Conservation (phyloP, 164 flowering plant genomes). For the Vitis rotundifolia region DNA sequence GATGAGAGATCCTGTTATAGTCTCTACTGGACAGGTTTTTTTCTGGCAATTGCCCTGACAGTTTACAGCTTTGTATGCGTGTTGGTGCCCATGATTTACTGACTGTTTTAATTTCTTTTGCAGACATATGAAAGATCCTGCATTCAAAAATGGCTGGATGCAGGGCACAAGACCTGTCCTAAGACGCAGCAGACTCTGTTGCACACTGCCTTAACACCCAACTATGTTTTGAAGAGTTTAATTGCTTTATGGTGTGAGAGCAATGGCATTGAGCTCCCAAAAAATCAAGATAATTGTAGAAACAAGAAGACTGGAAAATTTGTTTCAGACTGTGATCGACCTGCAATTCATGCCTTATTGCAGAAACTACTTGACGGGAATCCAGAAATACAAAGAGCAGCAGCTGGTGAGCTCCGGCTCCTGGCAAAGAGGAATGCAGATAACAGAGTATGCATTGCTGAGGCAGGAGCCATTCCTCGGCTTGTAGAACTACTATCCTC, state of each 20-base stretch:
- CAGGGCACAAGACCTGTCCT: constrained; percentile 86
- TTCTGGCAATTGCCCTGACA: background rate
- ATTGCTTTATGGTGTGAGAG: constrained; percentile 86
- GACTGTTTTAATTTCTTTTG: constrained; percentile 19
- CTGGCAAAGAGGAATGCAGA: constrained; percentile 87
- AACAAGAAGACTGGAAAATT: constrained; percentile 38
- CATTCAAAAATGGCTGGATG: constrained; percentile 87
- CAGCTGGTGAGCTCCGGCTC: constrained; percentile 85
- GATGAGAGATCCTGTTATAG: constrained; percentile 97
- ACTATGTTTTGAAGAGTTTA: constrained; percentile 75
- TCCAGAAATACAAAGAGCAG: constrained; percentile 75
- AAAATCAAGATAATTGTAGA: constrained; percentile 43
- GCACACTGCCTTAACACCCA: constrained; percentile 75
- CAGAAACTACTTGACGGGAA: constrained; percentile 50
- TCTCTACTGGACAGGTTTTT: constrained; percentile 92
- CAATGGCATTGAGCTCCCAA: constrained; percentile 78
- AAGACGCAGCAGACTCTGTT: constrained; percentile 76
- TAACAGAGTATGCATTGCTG: constrained; percentile 76
- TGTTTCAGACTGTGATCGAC: constrained; percentile 59
- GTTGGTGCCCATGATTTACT: background rate
- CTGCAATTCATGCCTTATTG: constrained; percentile 46
- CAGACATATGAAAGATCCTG: constrained; percentile 84
- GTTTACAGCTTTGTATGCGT: background rate
- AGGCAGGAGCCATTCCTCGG: constrained; percentile 83
- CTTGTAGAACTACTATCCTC: constrained; percentile 76